Base-by-base conservation (phyloP, 139 green algal species). In the Closterium sp. region DNA sequence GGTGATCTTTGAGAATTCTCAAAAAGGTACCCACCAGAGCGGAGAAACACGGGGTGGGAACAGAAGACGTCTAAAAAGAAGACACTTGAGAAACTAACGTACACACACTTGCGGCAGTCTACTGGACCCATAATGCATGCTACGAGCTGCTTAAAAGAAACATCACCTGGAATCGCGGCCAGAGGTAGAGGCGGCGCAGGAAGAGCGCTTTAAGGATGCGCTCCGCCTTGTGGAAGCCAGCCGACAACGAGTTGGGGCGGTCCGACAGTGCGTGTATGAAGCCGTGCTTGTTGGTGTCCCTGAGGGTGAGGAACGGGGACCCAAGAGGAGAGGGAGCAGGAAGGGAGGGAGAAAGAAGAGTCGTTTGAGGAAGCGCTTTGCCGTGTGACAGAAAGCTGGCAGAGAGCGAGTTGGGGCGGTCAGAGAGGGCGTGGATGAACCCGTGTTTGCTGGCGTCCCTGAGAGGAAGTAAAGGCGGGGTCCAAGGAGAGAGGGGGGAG, bases 121-220 rank as follows among this genome's bases (percentile, higher is more conserved):
- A n/a, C n/a, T n/a, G n/a, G n/a, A n/a, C n/a, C n/a, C n/a, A n/a
- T n/a, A n/a, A n/a, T n/a, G n/a, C n/a, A n/a, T n/a, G n/a, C n/a
- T n/a, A n/a, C n/a, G n/a, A n/a, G n/a, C n/a, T n/a, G n/a, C n/a
- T n/a, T n/a, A n/a, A n/a, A n/a, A n/a, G 36, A 55, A 36, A 99
- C 91, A 4, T 89, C 90, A 34, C 96, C 94, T 31, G 96, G 94
- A 99, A 99, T 9, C 98, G 95, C 0, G 98, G 98, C 96, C 97
- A 99, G 36, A 99, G 94, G 92, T 96, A 93, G 36, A 99, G 91
- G 8, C 90, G 91, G 35, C 96, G 94, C 69, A 94, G 16, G 25
- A 92, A 93, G 30, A 93, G 35, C 0, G 28, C 25, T 23, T 92
- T 92, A 4, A 94, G 84, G 1, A 93, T 86, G 43, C 95, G 38